Percentiles rank a stretch among this genome's conserved stretches.
Conservation (phyloP, 768 basidiomycete species). For the Rhodotorula kratochvilovae region DNA sequence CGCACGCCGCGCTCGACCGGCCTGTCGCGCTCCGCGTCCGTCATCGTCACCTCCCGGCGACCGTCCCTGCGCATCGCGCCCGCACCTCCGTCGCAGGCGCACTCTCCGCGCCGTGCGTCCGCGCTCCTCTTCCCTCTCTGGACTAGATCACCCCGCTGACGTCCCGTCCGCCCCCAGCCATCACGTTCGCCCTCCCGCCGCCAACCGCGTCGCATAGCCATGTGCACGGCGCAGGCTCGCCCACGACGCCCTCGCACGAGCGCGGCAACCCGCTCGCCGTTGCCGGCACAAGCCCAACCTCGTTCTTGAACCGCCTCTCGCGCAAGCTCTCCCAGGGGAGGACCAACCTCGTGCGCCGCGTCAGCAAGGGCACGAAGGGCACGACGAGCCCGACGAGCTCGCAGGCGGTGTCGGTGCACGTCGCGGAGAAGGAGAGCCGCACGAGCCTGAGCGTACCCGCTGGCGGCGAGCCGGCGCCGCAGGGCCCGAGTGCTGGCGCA, state of each 20-base stretch:
- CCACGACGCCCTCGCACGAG: not conserved
- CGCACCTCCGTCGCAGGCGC: not conserved
- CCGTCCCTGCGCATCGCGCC: not conserved
- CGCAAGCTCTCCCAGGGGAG: conserved; percentile 10
- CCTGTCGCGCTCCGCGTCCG: not conserved
- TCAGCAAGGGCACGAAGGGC: conserved; percentile 3
- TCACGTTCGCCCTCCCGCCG: conserved; percentile 14
- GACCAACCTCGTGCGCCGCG: conserved; percentile 10
- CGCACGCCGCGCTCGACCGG: not conserved
- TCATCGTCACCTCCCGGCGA: not conserved
- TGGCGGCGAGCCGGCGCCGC: not conserved
- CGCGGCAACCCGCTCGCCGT: not conserved
- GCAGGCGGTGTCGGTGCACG: not conserved
- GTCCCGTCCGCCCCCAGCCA: not conserved
- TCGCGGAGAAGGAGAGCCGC: conserved; percentile 5
- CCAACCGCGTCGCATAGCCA: not conserved
- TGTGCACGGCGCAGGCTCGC: not conserved
- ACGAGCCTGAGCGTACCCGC: not conserved
- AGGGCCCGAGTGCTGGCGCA: not conserved
- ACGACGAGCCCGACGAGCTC: conserved; percentile 1
- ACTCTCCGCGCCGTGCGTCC: not conserved
- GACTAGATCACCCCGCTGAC: not conserved
- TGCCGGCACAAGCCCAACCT: not conserved
- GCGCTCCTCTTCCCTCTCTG: not conserved
- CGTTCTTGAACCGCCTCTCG: conserved; percentile 18